A percentile compares a stretch with the other conserved stretches of the same genome.
Evolutionary conservation across 495 filamentous ascomycete genomes (phyloP).

Genomic region (Trichoderma asperelloides): DNA sequence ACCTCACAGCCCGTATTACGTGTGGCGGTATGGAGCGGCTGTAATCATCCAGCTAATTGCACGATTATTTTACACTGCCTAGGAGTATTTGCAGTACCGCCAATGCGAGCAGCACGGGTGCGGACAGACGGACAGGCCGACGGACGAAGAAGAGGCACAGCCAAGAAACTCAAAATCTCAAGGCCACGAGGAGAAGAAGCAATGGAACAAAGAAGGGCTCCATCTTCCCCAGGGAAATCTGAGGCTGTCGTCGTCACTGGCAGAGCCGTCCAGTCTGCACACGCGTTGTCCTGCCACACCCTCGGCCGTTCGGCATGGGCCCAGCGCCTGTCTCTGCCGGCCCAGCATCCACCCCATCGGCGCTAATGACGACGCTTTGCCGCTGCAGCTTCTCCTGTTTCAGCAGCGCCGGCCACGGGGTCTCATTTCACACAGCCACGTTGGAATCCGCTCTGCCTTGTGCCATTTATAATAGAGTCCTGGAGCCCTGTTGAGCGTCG

Average conservation of each 20-base stretch:
- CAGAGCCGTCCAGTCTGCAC: background rate
- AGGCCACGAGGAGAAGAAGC: background rate
- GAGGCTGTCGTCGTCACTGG: background rate
- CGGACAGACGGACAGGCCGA: background rate
- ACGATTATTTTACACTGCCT: background rate
- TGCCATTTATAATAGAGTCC: background rate
- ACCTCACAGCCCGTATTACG: no score
- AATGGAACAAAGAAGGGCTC: background rate
- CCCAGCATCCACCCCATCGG: background rate
- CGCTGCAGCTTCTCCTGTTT: conserved; percentile 2
- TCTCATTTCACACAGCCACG: conserved; percentile 2
- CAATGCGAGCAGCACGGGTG: background rate
- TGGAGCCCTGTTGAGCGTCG: background rate
- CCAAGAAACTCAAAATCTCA: background rate
- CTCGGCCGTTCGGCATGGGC: background rate
- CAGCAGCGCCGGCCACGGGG: background rate
- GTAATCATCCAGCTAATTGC: background rate
- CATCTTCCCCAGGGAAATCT: background rate
- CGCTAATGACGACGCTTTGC: conserved; percentile 3
- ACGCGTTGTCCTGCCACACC: background rate
- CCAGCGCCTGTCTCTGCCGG: background rate
- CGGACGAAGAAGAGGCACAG: background rate
- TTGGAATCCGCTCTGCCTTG: background rate
- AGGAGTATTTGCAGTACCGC: background rate
- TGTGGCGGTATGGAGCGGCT: no score